A percentile compares a stretch with the other conserved stretches of the same genome.
phyloP scores from a whole-genome alignment of 805 yeast species.

The Metschnikowia rubicola region DNA sequence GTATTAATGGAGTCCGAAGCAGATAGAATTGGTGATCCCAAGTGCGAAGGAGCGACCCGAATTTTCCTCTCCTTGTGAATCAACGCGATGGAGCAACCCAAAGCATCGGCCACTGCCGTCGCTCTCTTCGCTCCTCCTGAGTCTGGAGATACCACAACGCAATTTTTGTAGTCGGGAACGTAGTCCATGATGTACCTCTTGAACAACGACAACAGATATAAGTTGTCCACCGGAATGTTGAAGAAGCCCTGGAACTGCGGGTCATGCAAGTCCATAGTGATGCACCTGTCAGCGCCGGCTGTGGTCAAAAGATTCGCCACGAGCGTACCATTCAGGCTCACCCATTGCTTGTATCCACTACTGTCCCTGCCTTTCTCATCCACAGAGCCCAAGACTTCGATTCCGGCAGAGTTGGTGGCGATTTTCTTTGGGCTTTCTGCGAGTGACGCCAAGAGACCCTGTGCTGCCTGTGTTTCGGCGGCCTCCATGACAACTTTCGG shows the following conservation, averaged over 20 bases:
- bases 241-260: constrained; percentile 98
- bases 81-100: constrained; percentile 86
- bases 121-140: constrained; percentile 99
- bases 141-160: constrained; percentile 95
- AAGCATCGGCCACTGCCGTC: constrained; percentile 85
- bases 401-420: constrained; percentile 32
- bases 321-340: constrained; percentile 90
- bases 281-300: constrained; percentile 94
- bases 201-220: constrained; percentile 82
- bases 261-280: constrained; percentile 97
- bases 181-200: constrained; percentile 77
- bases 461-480: constrained; percentile 10
- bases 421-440: constrained; percentile 23
- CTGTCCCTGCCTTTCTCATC: constrained; percentile 42
- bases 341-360: constrained; percentile 88
- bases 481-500: constrained; percentile 40
- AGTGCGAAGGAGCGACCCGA: constrained; percentile 27
- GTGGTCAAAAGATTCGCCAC: constrained; percentile 83
- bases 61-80: constrained; percentile 89
- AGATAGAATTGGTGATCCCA: constrained; percentile 19
- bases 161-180: constrained; percentile 76
- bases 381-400: constrained; percentile 28
- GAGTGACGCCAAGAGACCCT: constrained; percentile 11
- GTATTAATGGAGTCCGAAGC: constrained; percentile 18
- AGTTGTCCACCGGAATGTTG: constrained; percentile 92